These are phyloP conservation scores for Paragyromitra xinjiangensis DNA, from an alignment of 495 filamentous ascomycete species.

Conservation along the genomic window DNA sequence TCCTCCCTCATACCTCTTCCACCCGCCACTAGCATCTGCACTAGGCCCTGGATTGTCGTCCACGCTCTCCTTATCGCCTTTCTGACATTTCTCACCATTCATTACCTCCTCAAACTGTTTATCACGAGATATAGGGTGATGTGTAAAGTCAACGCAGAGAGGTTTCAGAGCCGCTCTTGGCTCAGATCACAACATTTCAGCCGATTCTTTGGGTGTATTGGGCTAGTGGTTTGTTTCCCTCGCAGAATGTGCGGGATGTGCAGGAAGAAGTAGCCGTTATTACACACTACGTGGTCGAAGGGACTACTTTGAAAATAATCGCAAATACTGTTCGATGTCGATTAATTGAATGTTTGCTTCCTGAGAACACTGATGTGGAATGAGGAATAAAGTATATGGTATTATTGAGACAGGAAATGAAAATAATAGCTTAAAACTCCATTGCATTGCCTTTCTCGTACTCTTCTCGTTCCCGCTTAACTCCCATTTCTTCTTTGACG, in stretches of 20 bases:
- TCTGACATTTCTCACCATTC: not conserved
- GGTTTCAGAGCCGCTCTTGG: not conserved
- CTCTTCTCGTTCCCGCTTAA: conserved; percentile 72
- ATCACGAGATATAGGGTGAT: not conserved
- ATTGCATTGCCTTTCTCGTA: conserved; percentile 61
- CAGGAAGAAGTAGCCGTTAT: not conserved
- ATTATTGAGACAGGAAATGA: not conserved
- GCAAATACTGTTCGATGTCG: not conserved
- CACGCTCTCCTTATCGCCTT: not conserved
- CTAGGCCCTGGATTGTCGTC: not conserved
- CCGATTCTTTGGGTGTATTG: not conserved
- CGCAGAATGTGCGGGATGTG: not conserved
- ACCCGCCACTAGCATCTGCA: not conserved
- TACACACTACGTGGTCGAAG: not conserved
- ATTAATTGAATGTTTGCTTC: not conserved
- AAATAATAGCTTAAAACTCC: conserved; percentile 66
- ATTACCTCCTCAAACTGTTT: not conserved
- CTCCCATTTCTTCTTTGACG: conserved; percentile 79
- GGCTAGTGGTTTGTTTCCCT: not conserved
- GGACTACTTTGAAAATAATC: not conserved
- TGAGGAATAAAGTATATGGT: conserved; percentile 10
- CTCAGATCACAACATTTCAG: not conserved
- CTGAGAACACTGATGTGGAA: not conserved
- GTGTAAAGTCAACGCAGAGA: not conserved
- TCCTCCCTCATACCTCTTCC: not conserved